phyloP scores from a whole-genome alignment of 192 early-diverging fungal species.

The Phlyctochytrium planicorne region DNA sequence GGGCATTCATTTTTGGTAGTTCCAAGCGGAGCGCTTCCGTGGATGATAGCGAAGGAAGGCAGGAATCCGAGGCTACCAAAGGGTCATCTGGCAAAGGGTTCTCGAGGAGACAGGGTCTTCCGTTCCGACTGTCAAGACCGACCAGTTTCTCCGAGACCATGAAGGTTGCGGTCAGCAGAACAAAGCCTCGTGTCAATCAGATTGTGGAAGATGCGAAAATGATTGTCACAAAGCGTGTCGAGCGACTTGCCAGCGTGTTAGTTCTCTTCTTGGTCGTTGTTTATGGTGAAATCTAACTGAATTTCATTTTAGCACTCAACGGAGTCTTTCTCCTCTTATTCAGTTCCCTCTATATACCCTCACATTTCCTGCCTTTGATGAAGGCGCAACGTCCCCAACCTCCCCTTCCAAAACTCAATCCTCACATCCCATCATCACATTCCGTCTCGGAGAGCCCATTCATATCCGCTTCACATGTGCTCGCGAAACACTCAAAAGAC shows the following conservation, averaged over 20 bases:
- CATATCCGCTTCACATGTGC: slow-evolving; percentile 71
- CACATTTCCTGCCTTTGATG: slow-evolving; percentile 37
- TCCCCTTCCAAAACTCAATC: slow-evolving; percentile 37
- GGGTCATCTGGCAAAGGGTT: slow-evolving; percentile 20
- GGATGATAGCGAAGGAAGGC: slow-evolving; percentile 3
- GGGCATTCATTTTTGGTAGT: not conserved
- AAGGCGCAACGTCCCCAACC: slow-evolving; percentile 38
- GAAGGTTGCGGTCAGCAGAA: slow-evolving; percentile 62
- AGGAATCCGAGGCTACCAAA: not conserved
- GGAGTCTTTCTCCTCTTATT: slow-evolving; percentile 45
- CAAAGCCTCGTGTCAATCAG: slow-evolving; percentile 40
- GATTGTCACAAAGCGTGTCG: slow-evolving; percentile 30
- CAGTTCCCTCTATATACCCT: slow-evolving; percentile 37
- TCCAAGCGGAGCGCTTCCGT: no score
- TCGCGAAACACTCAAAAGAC: slow-evolving; percentile 58
- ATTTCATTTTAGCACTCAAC: slow-evolving; percentile 13
- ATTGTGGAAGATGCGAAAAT: slow-evolving; percentile 40
- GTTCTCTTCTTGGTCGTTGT: slow-evolving; percentile 7
- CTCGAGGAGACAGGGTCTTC: not conserved
- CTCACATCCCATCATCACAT: slow-evolving; percentile 29
- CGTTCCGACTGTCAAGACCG: slow-evolving; percentile 1
- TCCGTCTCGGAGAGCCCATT: slow-evolving; percentile 77
- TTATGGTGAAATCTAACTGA: no score
- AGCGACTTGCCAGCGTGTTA: slow-evolving; percentile 32
- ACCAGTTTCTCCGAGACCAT: slow-evolving; percentile 12